Evolutionary conservation across 495 filamentous ascomycete species (phyloP), one percentile per base, ranked within the genome.

Genomic region (Xylaria intraflava): DNA sequence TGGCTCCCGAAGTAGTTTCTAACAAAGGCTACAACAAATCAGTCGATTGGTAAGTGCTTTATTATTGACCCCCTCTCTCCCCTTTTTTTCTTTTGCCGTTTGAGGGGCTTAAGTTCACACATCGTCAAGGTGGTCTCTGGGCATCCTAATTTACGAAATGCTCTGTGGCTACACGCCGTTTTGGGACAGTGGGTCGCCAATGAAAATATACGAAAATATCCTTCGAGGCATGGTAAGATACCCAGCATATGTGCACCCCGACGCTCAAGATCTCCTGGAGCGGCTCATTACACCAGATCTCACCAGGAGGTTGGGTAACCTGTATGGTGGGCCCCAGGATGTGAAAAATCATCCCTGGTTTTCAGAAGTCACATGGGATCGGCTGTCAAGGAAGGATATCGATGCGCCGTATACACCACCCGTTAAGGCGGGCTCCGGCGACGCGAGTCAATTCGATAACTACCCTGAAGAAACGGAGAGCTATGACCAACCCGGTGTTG

Each of bases 181-280:
- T 73, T 98, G 91, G 90, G 93, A 98, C 68, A 87, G 87, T 51
- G 93, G 92, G 30, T 95, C 88, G 5, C 90, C 93, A 1, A 95
- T 97, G 79, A 96, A 95, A 73, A 98, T 98, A 60, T 98, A 98
- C 69, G 92, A 97, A 75, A 98, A 98, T 67, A 97, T 98, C 61
- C 77, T 97, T 49, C 87, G 86, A 52, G 93, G 92, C 42, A 84
- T 83, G 61, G 84, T 97, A 66, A 97, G 95, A 74, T 98, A 95
- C 65, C 93, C 93, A 49, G 84, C 88, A 20, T 97, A 96, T 64
- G 87, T 98, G 63, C 86, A 96, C 65, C 85, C 87, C 6, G 94
- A 97, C 67, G 93, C 92, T 1, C 89, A 95, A 64, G 84, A 96
- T 69, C 77, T 98, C 49, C 83, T 98, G 1, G 83, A 91, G 57